Evolutionary conservation across 1,284 basidiomycete genomes (phyloP).

Genomic region (Puccinia coronata): DNA sequence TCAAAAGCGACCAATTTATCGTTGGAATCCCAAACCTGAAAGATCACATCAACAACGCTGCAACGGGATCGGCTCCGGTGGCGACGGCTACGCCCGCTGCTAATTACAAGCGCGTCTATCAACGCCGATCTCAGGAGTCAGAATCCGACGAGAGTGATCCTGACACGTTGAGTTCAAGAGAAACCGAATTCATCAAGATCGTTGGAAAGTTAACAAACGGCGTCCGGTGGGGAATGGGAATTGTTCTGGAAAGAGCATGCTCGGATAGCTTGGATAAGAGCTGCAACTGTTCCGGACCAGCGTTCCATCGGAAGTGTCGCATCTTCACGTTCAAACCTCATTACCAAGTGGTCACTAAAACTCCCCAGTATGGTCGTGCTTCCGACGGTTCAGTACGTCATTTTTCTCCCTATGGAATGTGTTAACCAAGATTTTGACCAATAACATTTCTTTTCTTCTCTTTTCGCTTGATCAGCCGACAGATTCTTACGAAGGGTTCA

Average conservation of each 20-base stretch:
- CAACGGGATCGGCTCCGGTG: slow-evolving; percentile 58
- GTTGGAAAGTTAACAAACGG: slow-evolving; percentile 84
- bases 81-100: slow-evolving; percentile 39
- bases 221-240: slow-evolving; percentile 86
- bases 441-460: not conserved
- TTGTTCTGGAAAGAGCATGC: slow-evolving; percentile 82
- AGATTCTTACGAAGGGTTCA: slow-evolving; percentile 85
- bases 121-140: slow-evolving; percentile 24
- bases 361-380: slow-evolving; percentile 61
- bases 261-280: slow-evolving; percentile 62
- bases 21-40: slow-evolving; percentile 72
- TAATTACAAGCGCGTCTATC: slow-evolving; percentile 46
- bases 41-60: slow-evolving; percentile 61
- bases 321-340: slow-evolving; percentile 81
- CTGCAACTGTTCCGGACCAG: slow-evolving; percentile 65
- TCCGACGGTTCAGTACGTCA: slow-evolving; percentile 58
- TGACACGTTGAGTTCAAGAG: slow-evolving; percentile 28
- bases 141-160: slow-evolving; percentile 48
- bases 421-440: not conserved
- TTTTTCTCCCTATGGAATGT: slow-evolving; percentile 62
- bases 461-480: slow-evolving; percentile 54
- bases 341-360: slow-evolving; percentile 71
- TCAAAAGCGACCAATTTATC: slow-evolving; percentile 75
- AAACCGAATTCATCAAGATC: slow-evolving; percentile 61
- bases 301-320: slow-evolving; percentile 78